Evolutionary conservation across 257 asterid genomes (phyloP), one percentile per base, ranked within the genome.

Genomic region (Sherardia arvensis): DNA sequence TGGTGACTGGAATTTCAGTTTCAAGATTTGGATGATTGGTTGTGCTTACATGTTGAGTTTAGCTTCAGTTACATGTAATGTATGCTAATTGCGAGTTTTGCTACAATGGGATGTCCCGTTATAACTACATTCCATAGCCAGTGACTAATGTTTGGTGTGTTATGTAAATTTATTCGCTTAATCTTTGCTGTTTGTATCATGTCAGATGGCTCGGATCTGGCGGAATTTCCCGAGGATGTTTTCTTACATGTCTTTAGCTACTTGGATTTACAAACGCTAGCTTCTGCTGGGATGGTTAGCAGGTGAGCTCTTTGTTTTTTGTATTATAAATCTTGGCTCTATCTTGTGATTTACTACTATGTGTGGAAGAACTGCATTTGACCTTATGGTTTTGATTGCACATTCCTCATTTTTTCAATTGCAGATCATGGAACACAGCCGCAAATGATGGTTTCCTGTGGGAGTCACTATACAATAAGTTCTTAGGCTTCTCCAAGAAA

Each of bases 381-480:
- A 40, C 5, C 9, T 62, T 62, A 21, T 40, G 56, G 21, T 9
- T 63, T 26, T n/a, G 56, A 49, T 27, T 17, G 27, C 12, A n/a
- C 21, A 64, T 70, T n/a, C 28, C 12, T 54, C 3, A 29, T 14
- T 27, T 53, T 25, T 5, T 18, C 60, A 15, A 65, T 62, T 71
- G 40, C 79, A 91, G 99, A 80, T 78, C 75, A 53, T 89, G 99
- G 97, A 77, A 75, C 78, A 71, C 27, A 22, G 90, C 88, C 53
- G 85, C 97, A 62, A 53, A 74, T 69, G 99, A 89, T 58, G 74
- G 84, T 78, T 70, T 67, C 68, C 78, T 92, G 9, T 92, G 97
- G 97, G 69, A 84, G 71, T 69, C 56, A 1, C 76, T 90, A 20
- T 79, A 79, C 66, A 51, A 53, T 32, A 64, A 60, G 61, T 85